phyloP scores from a whole-genome alignment of 179 eudicot species.

The Pouteria campechiana region DNA sequence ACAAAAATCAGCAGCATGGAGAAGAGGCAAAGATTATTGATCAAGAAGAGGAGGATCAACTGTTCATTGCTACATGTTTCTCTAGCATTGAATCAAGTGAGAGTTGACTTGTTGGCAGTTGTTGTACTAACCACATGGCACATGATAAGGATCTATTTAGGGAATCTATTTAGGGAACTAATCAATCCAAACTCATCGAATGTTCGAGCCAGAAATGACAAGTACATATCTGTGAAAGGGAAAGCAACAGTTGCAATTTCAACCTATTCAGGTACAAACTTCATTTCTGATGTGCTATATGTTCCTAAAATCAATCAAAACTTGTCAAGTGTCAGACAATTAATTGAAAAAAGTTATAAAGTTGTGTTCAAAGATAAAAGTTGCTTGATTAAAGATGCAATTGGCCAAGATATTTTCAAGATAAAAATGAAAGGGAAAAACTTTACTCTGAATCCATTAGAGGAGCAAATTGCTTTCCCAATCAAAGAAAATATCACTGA shows the following conservation, averaged over 20 bases:
- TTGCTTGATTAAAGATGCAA: too few relatives aligned
- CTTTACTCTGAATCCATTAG: neutral
- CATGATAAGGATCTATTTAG: too few relatives aligned
- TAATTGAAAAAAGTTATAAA: conserved; percentile 3
- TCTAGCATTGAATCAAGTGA: neutral
- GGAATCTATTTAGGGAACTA: too few relatives aligned
- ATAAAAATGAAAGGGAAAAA: conserved; percentile 1
- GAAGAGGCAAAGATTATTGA: neutral
- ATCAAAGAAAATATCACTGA: neutral
- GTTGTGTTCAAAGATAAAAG: too few relatives aligned
- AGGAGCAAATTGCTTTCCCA: too few relatives aligned
- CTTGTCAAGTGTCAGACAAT: conserved; percentile 6
- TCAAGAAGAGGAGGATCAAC: neutral
- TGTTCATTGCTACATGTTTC: neutral
- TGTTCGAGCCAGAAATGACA: conserved; percentile 2
- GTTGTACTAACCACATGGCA: neutral
- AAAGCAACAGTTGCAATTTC: conserved; percentile 1
- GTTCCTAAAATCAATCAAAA: conserved; percentile 5
- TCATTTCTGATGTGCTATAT: neutral
- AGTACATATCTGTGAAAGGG: neutral
- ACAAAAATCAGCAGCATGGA: neutral
- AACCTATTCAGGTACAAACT: too few relatives aligned
- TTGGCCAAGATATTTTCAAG: neutral
- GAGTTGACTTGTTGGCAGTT: neutral
- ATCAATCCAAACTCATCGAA: neutral